Base-by-base conservation (phyloP, 805 yeast species). In the Nakazawaea wyomingensis region DNA sequence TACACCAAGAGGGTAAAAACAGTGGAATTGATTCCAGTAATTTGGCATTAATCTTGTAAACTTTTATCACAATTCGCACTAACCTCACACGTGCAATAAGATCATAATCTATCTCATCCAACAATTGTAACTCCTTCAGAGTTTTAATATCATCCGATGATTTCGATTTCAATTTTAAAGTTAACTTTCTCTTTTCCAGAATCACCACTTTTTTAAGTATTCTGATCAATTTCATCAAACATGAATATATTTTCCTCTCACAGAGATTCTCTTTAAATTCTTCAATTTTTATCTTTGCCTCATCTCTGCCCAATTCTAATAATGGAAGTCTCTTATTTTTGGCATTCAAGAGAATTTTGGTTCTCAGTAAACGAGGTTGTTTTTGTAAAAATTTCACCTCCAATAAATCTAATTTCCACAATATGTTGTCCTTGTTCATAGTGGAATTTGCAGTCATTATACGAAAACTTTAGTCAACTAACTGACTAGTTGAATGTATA, bases 351-450 rank as follows among this genome's bases (percentile, higher is more conserved):
- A 76, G 59, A 50, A 62, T 66, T 48, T 64, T 71, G 3, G 84
- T 78, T 37, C 68, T 66, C 1, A 69, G 62, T 53, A 65, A 77
- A 45, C 85, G 61, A 1, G 81, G 74, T 16, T 60, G 53, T 20
- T 62, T 51, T 5, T 62, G 54, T 24, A 67, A 54, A 59, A 65
- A 76, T 52, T 72, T 71, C 30, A 68, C 65, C 50, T 80, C 84
- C 29, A 80, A 59, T 20, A 78, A 56, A 52, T 80, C 86, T 35
- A 80, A 59, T 50, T 71, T 72, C 77, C 81, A 76, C 34, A 70
- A 48, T 28, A 60, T 57, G 46, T 69, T 72, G 41, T 68, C 69
- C 50, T 65, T 66, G 43, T 54, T 57, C 46, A 52, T 48, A 28
- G 11, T 29, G 32, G 32, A 29, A 29, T 13, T 11, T n/a, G n/a